Conservation (phyloP, 306 rosid species). For the Trifolium subterraneum region DNA sequence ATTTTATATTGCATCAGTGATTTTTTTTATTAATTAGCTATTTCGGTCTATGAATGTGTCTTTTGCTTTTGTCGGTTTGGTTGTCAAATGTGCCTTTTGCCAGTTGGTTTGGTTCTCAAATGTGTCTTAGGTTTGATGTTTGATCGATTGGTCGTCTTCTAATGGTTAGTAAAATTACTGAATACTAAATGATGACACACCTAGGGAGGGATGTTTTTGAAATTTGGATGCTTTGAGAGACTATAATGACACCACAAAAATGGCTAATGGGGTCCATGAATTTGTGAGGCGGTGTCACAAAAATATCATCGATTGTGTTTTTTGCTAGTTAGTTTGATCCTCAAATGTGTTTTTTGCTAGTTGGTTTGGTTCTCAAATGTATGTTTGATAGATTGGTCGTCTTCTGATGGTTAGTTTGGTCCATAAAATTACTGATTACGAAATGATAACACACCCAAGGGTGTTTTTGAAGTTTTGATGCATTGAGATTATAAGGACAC, state of each 20-base stretch:
- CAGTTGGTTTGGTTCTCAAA: too few relatives aligned
- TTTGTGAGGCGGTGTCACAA: not conserved
- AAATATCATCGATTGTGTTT: not conserved
- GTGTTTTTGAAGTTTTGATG: not conserved
- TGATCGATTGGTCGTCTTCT: too few relatives aligned
- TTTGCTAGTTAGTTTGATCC: not conserved
- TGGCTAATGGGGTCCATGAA: not conserved
- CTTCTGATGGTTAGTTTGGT: not conserved
- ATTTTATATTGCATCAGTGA: conserved; percentile 11
- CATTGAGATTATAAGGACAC: not conserved
- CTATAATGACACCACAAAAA: too few relatives aligned
- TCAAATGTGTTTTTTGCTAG: not conserved
- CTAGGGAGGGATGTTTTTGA: too few relatives aligned
- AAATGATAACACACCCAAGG: not conserved
- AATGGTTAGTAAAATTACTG: too few relatives aligned
- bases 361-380: not conserved
- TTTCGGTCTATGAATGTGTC: too few relatives aligned
- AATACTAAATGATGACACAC: too few relatives aligned
- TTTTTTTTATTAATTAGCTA: not conserved
- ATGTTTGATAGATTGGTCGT: not conserved
- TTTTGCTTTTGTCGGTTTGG: too few relatives aligned
- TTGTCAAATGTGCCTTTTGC: too few relatives aligned
- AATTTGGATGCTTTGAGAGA: too few relatives aligned
- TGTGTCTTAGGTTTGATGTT: too few relatives aligned
- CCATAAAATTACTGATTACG: not conserved